Percentiles rank a stretch among this genome's conserved stretches.
Conservation (phyloP, 305 asterid species). For the Solanum hybrid region DNA sequence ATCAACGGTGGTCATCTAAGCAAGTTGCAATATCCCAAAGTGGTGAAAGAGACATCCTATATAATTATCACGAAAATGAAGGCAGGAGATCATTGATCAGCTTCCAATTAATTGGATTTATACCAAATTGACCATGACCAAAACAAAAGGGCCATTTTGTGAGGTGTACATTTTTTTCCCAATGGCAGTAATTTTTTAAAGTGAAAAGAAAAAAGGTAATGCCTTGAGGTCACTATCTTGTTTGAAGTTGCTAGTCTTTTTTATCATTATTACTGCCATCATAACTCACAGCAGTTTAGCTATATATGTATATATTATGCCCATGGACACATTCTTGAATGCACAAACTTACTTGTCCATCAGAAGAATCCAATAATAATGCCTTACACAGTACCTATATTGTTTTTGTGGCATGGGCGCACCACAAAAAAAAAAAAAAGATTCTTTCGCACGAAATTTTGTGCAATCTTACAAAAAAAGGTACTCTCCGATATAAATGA, state of each 20-base stretch:
- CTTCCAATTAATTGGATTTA: not conserved
- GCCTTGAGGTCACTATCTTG: conserved; percentile 13
- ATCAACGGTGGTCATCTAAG: not conserved
- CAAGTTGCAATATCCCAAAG: not conserved
- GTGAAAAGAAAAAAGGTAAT: not conserved
- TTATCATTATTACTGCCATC: conserved; percentile 8
- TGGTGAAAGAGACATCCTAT: not conserved
- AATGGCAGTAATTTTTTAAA: not conserved
- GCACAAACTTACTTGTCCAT: not conserved
- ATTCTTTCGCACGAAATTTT: not conserved
- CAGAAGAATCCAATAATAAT: conserved; percentile 1
- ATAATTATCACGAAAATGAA: not conserved
- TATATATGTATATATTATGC: not conserved
- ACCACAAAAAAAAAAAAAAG: not conserved
- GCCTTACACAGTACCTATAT: not conserved
- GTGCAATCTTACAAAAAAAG: not conserved
- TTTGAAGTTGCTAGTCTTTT: conserved; percentile 6
- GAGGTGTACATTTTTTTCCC: not conserved
- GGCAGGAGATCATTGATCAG: not conserved
- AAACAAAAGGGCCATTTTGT: conserved; percentile 7
- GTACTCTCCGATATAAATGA: not conserved
- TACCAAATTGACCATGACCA: not conserved
- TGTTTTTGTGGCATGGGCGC: not conserved
- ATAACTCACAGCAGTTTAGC: not conserved
- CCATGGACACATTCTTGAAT: conserved; percentile 4